phyloP scores from a whole-genome alignment of 495 filamentous ascomycete species.

The Penicillium chermesinum region DNA sequence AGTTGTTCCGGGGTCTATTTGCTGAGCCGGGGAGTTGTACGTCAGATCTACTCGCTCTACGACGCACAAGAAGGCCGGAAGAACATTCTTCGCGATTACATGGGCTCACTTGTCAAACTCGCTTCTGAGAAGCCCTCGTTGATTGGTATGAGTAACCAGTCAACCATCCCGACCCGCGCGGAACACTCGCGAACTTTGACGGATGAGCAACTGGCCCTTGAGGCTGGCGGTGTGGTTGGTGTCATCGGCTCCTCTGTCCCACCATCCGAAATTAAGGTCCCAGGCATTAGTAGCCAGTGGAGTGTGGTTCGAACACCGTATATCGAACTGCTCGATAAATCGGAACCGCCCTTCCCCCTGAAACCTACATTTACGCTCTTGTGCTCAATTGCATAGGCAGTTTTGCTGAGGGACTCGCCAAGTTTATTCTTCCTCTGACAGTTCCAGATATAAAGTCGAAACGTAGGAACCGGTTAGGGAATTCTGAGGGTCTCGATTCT shows the following conservation, averaged over 20 bases:
- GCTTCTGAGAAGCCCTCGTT: slow-evolving; percentile 83
- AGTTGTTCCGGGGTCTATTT: slow-evolving; percentile 80
- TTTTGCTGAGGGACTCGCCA: slow-evolving; percentile 86
- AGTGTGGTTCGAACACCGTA: slow-evolving; percentile 83
- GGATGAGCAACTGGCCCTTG: slow-evolving; percentile 77
- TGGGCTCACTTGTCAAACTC: slow-evolving; percentile 77
- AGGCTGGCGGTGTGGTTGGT: slow-evolving; percentile 81
- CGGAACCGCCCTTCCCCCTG: slow-evolving; percentile 77
- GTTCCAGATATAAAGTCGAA: slow-evolving; percentile 55
- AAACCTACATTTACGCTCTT: slow-evolving; percentile 90
- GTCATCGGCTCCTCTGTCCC: slow-evolving; percentile 76
- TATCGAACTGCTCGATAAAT: slow-evolving; percentile 91
- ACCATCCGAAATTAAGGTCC: slow-evolving; percentile 54
- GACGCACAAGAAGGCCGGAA: slow-evolving; percentile 70
- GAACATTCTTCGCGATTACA: slow-evolving; percentile 71
- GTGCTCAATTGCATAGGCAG: slow-evolving; percentile 82
- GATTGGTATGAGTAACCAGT: slow-evolving; percentile 84
- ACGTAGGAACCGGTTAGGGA: slow-evolving; percentile 44
- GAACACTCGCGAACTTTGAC: slow-evolving; percentile 41
- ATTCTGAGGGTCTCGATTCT: slow-evolving; percentile 35
- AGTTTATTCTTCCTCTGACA: slow-evolving; percentile 85
- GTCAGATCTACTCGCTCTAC: slow-evolving; percentile 75
- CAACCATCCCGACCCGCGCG: slow-evolving; percentile 59
- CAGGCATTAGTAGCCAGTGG: slow-evolving; percentile 84
- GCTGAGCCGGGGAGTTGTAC: slow-evolving; percentile 68